Evolutionary conservation across 345 rosid genomes (phyloP).

Genomic region (Syzygium grande): DNA sequence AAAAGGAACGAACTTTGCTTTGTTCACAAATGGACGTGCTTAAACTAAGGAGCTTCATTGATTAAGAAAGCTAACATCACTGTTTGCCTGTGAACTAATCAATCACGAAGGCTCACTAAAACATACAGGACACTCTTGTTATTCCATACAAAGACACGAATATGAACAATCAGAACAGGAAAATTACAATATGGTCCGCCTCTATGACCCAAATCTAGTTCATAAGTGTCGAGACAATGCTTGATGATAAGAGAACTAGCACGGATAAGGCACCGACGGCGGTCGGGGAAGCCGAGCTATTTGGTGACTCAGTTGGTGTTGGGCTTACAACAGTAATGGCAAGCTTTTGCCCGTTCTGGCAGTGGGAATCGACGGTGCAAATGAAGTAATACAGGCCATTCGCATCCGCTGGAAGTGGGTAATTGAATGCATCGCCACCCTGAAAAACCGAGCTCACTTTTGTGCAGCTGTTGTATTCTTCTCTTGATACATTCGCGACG

Average conservation of each 20-base stretch:
- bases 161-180: not conserved
- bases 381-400: constrained; percentile 15
- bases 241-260: not conserved
- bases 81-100: not conserved
- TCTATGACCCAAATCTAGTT: not conserved
- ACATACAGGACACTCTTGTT: not conserved
- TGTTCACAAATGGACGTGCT: too few species aligned
- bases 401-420: not conserved
- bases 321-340: constrained; percentile 1
- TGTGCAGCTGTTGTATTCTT: constrained; percentile 12
- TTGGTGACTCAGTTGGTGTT: not conserved
- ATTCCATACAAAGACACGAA: not conserved
- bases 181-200: not conserved
- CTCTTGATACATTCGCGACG: constrained; percentile 1
- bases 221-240: not conserved
- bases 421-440: not conserved
- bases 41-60: too few species aligned
- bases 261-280: not conserved
- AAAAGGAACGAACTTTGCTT: too few species aligned
- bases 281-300: not conserved
- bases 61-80: too few species aligned
- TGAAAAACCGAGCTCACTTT: not conserved
- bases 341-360: constrained; percentile 20
- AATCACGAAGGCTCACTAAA: not conserved
- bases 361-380: constrained; percentile 18